Conservation (phyloP, 2,329 filamentous ascomycete species). For the Gyromitra esculenta region DNA sequence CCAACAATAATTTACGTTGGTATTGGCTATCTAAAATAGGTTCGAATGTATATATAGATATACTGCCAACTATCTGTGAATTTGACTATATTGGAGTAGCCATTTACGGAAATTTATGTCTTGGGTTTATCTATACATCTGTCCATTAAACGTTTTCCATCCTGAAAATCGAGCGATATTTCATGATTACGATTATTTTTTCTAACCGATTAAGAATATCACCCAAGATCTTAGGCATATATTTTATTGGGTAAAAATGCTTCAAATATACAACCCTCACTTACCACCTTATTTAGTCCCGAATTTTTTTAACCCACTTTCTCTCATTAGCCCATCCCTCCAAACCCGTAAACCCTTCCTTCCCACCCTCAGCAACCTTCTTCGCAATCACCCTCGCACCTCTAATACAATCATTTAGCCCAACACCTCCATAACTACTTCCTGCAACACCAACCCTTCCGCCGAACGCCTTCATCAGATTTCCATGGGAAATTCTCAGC, state of each 20-base stretch:
- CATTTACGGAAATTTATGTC: no score
- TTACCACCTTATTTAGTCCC: not conserved
- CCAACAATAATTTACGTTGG: no score
- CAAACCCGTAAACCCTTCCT: conserved; percentile 60
- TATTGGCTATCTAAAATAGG: no score
- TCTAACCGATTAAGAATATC: not conserved
- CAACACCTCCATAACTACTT: conserved; percentile 65
- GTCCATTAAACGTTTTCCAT: no score
- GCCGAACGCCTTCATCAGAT: conserved; percentile 58
- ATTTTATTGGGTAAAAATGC: not conserved
- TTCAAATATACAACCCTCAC: not conserved
- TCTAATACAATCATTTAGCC: conserved; percentile 68
- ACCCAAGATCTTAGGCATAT: not conserved
- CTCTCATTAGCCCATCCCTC: conserved; percentile 59
- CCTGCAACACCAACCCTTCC: conserved; percentile 62
- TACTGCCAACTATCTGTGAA: no score
- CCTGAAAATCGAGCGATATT: not conserved
- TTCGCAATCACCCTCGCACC: conserved; percentile 67
- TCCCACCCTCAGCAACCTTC: conserved; percentile 59
- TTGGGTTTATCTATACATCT: not conserved
- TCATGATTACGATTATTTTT: not conserved
- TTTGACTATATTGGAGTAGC: no score
- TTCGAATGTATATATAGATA: no score
- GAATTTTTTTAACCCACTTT: conserved; percentile 50
- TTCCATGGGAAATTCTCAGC: conserved; percentile 63